Base-by-base conservation (phyloP, 75 land plant genomes). In the Larix kaempferi region DNA sequence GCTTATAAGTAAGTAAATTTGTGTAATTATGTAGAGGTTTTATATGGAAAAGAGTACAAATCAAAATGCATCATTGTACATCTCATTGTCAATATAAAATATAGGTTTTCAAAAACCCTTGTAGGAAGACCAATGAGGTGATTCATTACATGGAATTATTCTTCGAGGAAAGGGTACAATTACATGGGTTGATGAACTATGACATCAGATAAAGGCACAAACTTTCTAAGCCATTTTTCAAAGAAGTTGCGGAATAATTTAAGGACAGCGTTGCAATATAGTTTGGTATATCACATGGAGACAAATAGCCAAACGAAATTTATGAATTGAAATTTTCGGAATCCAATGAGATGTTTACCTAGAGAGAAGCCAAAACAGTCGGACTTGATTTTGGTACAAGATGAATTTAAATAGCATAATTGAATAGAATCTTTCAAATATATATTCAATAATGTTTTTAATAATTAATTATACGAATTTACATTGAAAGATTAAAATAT, bases 171-270 rank as follows among this genome's bases (percentile, higher is more conserved):
- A 52, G 57, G 5, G 49, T 73, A 12, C 4, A 10, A 35, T 16
- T 73, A 49, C 74, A 49, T n/a, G 74, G 74, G 16, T 12, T 52
- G 14, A 49, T 16, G 27, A 73, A 39, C 33, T 17, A 73, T 73
- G 2, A 73, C 10, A 21, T 29, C 1, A 3, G 74, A 73, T 35
- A 37, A 29, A 17, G 74, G 37, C 37, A 29, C n/a, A n/a, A n/a
- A 0, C 1, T 73, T 73, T 39, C 17, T 49, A 17, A 49, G 23
- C 39, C 4, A 49, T 35, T 73, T 39, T 73, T 56, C 16, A 1
- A 56, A 6, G 37, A 35, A 2, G 37, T 35, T 35, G 37, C 3
- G 12, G 57, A 15, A 56, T 1, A 56, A 56, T 2, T 12, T 15
- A 12, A 15, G 16, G 16, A 56, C 16, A 11, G 6, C 12, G 2